Base-by-base conservation (phyloP, 192 early-diverging fungal species). In the Podochytrium sp. region DNA sequence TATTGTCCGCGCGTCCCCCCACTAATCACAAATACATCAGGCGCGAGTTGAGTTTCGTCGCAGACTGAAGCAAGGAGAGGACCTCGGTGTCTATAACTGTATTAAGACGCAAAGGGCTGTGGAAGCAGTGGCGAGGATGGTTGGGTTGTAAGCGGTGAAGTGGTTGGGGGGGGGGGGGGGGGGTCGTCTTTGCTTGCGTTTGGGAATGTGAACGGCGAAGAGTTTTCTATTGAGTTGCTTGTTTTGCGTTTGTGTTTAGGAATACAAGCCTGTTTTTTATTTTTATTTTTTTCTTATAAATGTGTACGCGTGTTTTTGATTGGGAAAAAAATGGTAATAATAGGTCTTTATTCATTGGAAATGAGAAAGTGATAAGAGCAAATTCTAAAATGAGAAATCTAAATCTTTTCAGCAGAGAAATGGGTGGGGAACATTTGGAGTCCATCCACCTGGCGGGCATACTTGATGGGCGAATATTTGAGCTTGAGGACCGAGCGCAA, bases 371-470 rank as follows among this genome's bases (percentile, higher is more conserved):
- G 37, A 2, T 16, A 39, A 14, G 37, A 62, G 27, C 12, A 18
- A 2, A 62, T 23, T 38, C 27, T 37, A 56, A 56, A 56, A 18
- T 33, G 32, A 14, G 16, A n/a, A 16, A 7, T 33, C 60, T 20
- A 27, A 29, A 25, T n/a, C 41, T 41, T 65, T 18, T 38, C 32
- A 35, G 4, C 58, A 34, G 79, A 80, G 78, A 77, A 88, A 56
- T 89, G 83, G 18, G 90, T 91, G 41, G 90, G 89, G 68, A 89
- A 85, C 90, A 91, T 91, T 62, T 90, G 85, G 53, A 94, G 84
- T n/a, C 91, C 92, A 55, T 81, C 60, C 61, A 93, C 91, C 82
- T 76, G 95, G 95, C n/a, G 91, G 82, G 10, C 85, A 78, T 83
- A 53, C 35, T 57, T 27, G 35, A 76, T 20, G 27, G 42, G 63